Evolutionary conservation across 2,329 filamentous ascomycete species (phyloP), one percentile per base, ranked within the genome.

Genomic region (Trichoderma sp.): DNA sequence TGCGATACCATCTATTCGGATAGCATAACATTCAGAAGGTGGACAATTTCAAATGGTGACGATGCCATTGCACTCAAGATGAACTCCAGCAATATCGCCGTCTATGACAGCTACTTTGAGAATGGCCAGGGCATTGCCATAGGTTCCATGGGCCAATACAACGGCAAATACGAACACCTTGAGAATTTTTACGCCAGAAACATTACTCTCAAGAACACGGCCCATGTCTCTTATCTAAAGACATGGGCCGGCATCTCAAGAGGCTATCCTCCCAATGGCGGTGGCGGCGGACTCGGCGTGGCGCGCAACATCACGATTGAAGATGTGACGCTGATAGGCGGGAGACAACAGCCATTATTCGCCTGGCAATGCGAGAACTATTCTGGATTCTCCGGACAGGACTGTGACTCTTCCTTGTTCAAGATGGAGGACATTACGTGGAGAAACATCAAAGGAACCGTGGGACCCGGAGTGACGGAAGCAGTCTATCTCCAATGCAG

Each of bases 71-170:
- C 83, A 0, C 73, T 83, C 55, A 89, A 89, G 74, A 83, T 80
- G 34, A 89, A 89, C 73, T 84, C 81, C 54, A 87, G 83, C 21
- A 84, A 88, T 71, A 85, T 89, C 59, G 74, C 75, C 37, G 79
- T 88, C 67, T 79, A 81, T 28, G 80, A 88, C 74, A 81, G 77
- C 59, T 79, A 77, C 4, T 86, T 87, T 74, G 80, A 81, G 69
- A 79, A 80, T 34, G 85, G 85, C 1, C 79, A 82, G 4, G 85
- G 85, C 2, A 77, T 88, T n/a, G 85, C 87, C 2, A 80, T 89
- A 18, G 87, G 86, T 2, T 85, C 82, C 32, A 84, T 89, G 52
- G 86, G 85, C 0, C 87, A 88, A 75, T 87, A 86, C 70, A 76
- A 81, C 0, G 81, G 77, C 11, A 70, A 75, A 2, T 83, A 79